A percentile compares a stretch with the other conserved stretches of the same genome.
phyloP scores from a whole-genome alignment of 352 stramenopile species.

The Globisporangium irregulare region DNA sequence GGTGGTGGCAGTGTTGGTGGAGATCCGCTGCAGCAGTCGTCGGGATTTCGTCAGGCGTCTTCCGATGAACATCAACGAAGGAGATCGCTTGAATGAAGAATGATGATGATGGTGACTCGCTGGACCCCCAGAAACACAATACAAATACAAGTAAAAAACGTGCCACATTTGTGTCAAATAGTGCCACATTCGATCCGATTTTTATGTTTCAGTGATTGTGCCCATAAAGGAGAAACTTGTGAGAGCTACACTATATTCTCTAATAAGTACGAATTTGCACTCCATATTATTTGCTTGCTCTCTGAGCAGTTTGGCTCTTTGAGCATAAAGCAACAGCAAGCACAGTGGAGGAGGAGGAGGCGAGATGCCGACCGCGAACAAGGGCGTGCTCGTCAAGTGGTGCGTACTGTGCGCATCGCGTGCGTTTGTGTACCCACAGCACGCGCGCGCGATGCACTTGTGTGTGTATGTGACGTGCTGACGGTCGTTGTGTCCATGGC shows the following conservation, averaged over 20 bases:
- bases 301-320: conserved; percentile 3
- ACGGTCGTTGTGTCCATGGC: background rate
- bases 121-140: background rate
- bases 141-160: too few relatives aligned
- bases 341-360: background rate
- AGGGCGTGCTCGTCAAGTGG: conserved; percentile 84
- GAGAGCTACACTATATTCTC: background rate
- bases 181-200: background rate
- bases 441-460: background rate
- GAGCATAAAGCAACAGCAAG: background rate
- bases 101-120: background rate
- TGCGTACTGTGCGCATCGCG: conserved; percentile 15
- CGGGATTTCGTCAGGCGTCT: background rate
- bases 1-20: background rate
- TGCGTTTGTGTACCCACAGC: background rate
- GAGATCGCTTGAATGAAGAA: background rate
- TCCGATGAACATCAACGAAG: conserved; percentile 15
- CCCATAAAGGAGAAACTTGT: too few relatives aligned
- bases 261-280: background rate
- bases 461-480: background rate
- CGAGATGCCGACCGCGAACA: conserved; percentile 76
- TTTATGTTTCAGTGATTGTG: background rate
- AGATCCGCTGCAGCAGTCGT: background rate
- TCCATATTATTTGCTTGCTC: too few relatives aligned
- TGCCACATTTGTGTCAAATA: background rate